Conservation (phyloP, 2,329 filamentous ascomycete species). For the Periconia macrospinosa region DNA sequence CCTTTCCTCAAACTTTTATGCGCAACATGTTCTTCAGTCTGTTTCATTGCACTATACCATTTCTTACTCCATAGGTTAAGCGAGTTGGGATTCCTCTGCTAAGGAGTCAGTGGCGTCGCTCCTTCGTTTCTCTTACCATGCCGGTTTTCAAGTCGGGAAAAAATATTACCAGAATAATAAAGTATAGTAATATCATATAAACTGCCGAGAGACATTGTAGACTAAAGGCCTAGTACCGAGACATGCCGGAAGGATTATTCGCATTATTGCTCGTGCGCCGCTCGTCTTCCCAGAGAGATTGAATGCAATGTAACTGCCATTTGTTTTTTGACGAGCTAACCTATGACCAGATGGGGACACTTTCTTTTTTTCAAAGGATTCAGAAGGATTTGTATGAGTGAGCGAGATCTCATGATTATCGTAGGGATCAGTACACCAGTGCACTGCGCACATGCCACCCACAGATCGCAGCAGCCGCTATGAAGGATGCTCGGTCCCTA, state of each 20-base stretch:
- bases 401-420: not conserved
- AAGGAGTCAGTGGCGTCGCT: not conserved
- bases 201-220: not conserved
- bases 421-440: not conserved
- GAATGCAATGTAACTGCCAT: too few species aligned
- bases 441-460: not conserved
- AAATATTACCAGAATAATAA: not conserved
- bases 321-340: too few species aligned
- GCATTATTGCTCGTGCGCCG: too few species aligned
- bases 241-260: too few species aligned
- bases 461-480: not conserved
- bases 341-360: too few species aligned
- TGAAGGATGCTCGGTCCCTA: too few species aligned
- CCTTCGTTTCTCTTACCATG: not conserved
- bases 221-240: too few species aligned
- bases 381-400: not conserved
- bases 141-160: not conserved
- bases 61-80: not conserved
- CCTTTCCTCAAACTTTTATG: conserved; percentile 4
- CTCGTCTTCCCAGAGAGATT: too few species aligned
- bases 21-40: not conserved
- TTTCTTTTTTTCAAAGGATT: not conserved
- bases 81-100: not conserved
- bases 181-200: not conserved
- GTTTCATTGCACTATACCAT: not conserved